Evolutionary conservation across 148 eudicot species (phyloP), one percentile per base, ranked within the genome.

Genomic region (Rhododendron molle): DNA sequence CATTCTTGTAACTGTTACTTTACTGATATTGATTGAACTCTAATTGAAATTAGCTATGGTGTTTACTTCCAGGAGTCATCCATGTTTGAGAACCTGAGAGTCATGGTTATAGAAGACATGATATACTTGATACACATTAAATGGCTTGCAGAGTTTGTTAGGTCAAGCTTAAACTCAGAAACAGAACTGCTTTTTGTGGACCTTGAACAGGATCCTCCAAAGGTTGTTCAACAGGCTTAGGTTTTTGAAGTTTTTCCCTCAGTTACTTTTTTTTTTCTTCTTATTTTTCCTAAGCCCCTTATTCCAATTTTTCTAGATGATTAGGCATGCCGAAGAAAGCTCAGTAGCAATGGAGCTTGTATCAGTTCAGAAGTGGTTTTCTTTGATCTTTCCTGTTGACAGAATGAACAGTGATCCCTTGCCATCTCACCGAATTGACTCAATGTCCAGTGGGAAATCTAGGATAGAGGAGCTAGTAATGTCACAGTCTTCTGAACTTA

Each of bases 81-180:
- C 43, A 83, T 87, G 69, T 97, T 94, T 89, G 79, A 91, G 93
- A 88, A 86, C 85, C 81, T 97, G 86, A 86, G 91, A 52, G 92
- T 97, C 87, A 94, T 97, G 99, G 90, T 95, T 86, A 91, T 95
- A 85, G 98, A 97, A 79, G 99, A 97, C 85, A 97, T 97, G 98
- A 90, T 97, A 84, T 97, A 97, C 86, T 56, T 97, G 88, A 90
- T 94, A 85, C 91, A 94, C 87, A 88, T 88, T 54, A 72, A 34
- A 83, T 94, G 89, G 73, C 91, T 97, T 87, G 92, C 93, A 49
- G 92, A 91, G 78, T 91, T 93, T 90, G 89, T 93, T 79, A 84
- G 83, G 67, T 88, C 93, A 90, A 94, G 92, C 79, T 85, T 95
- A 86, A 88, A 90, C 71, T 85, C 87, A 43, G 92, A 90, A 88